phyloP scores from a whole-genome alignment of 1,139 yeast genomes.

The Pichia cactophila region DNA sequence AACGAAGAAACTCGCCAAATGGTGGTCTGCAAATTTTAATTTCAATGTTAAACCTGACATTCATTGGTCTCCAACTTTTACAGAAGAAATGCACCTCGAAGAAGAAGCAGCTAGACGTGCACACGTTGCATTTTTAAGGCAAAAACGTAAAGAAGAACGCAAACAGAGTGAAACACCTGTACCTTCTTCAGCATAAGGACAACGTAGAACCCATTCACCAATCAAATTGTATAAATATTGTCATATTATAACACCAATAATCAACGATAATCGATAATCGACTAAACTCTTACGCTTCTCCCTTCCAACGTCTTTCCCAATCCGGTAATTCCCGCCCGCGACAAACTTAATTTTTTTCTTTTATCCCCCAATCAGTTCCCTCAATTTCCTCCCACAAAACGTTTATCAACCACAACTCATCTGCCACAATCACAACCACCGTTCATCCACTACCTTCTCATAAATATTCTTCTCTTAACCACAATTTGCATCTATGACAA shows the following conservation, averaged over 20 bases:
- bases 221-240: no score
- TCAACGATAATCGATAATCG: no score
- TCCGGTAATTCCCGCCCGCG: background rate
- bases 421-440: no score
- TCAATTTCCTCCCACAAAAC: no score
- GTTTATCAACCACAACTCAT: no score
- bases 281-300: no score
- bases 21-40: conserved; percentile 22
- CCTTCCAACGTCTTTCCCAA: background rate
- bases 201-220: no score
- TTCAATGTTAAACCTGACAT: conserved; percentile 22
- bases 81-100: conserved; percentile 18
- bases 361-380: no score
- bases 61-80: conserved; percentile 22
- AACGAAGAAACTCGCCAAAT: conserved; percentile 17
- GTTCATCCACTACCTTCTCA: no score
- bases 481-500: background rate
- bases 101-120: conserved; percentile 13
- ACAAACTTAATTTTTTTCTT: no score
- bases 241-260: no score
- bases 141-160: conserved; percentile 15
- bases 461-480: no score
- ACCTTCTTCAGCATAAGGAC: background rate
- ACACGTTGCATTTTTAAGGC: conserved; percentile 13
- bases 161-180: conserved; percentile 2